Evolutionary conservation across 2,329 filamentous ascomycete species (phyloP).

Genomic region (Fusarium bulbicola): DNA sequence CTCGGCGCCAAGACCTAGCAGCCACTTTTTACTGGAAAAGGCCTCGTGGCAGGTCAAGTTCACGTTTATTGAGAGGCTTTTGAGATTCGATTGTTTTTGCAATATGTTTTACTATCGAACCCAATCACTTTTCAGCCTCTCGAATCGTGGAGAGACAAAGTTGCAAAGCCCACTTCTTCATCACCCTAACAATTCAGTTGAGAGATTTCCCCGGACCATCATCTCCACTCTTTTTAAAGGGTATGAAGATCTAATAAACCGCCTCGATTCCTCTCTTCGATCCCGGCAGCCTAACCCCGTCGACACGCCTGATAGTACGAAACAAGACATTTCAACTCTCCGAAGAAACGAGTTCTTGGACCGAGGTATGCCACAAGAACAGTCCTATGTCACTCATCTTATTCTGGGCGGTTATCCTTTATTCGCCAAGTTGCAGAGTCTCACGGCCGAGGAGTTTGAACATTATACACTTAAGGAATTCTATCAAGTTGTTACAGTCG

Average conservation of each 20-base stretch:
- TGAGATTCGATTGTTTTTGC: neutral
- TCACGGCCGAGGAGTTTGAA: neutral
- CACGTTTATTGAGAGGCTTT: neutral
- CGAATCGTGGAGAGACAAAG: neutral
- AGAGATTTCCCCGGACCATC: too few relatives aligned
- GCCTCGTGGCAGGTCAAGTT: neutral
- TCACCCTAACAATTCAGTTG: too few relatives aligned
- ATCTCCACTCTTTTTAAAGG: too few relatives aligned
- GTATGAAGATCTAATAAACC: too few relatives aligned
- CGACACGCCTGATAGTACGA: neutral
- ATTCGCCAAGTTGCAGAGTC: neutral
- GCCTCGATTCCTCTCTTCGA: neutral
- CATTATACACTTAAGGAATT: neutral
- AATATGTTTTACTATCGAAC: neutral
- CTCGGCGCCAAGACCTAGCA: too few relatives aligned
- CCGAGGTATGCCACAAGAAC: accelerated
- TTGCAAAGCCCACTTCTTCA: neutral
- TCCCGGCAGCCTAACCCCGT: neutral
- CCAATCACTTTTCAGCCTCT: neutral
- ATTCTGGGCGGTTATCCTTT: neutral
- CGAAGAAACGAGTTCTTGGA: neutral
- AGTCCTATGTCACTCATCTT: accelerated
- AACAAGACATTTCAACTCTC: neutral
- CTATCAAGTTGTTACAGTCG: neutral
- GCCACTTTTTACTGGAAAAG: neutral